Evolutionary conservation across 2,329 filamentous ascomycete species (phyloP).

Genomic region (Trichoderma guizhouense): DNA sequence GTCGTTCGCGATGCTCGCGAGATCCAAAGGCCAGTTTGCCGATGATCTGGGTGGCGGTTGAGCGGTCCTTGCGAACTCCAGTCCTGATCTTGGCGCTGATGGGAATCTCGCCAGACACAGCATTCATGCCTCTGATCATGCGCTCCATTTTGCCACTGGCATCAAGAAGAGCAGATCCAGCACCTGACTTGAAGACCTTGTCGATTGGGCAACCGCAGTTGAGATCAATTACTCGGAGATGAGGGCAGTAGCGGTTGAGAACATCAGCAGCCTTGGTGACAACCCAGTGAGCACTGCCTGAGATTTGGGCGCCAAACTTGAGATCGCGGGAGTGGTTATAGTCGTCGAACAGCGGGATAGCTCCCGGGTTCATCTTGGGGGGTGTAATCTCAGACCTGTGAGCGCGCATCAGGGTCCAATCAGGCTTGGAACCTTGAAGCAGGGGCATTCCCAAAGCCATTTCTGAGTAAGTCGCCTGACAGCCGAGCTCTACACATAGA

Average conservation of each 20-base stretch:
- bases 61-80: slow-evolving; percentile 76
- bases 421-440: slow-evolving; percentile 82
- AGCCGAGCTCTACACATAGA: slow-evolving; percentile 83
- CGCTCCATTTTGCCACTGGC: slow-evolving; percentile 83
- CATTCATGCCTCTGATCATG: slow-evolving; percentile 94
- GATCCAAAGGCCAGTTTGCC: slow-evolving; percentile 80
- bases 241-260: slow-evolving; percentile 71
- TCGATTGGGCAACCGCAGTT: slow-evolving; percentile 99
- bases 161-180: slow-evolving; percentile 90
- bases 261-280: slow-evolving; percentile 85
- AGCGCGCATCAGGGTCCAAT: slow-evolving; percentile 93
- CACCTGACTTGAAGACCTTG: slow-evolving; percentile 81
- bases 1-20: slow-evolving; percentile 63
- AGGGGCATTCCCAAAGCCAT: slow-evolving; percentile 94
- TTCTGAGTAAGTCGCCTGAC: slow-evolving; percentile 93
- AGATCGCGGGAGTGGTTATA: slow-evolving; percentile 83
- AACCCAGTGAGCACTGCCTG: slow-evolving; percentile 86
- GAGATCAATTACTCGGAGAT: slow-evolving; percentile 85
- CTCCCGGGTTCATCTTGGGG: slow-evolving; percentile 61
- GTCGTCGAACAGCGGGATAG: slow-evolving; percentile 57
- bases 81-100: slow-evolving; percentile 94
- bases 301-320: slow-evolving; percentile 89
- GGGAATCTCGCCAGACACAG: slow-evolving; percentile 83
- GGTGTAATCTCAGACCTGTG: slow-evolving; percentile 77
- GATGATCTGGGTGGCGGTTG: slow-evolving; percentile 76